A percentile compares a stretch with the other conserved stretches of the same genome.
These are phyloP conservation scores for Trichoderma harzianum DNA, from an alignment of 2,329 filamentous ascomycete genomes.

Conservation along the genomic window DNA sequence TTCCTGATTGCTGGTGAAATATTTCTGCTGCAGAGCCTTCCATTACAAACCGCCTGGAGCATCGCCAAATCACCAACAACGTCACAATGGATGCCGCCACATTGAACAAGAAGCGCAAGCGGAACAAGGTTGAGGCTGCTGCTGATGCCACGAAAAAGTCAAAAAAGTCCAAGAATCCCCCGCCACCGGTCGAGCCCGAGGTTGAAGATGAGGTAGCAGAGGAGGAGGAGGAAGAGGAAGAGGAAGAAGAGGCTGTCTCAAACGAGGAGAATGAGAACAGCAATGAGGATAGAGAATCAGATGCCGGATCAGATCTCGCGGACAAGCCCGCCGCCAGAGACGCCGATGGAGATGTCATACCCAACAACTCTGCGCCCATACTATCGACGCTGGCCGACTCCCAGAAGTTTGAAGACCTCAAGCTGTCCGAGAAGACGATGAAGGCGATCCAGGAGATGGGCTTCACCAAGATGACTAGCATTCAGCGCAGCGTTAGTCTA, in stretches of 20 bases:
- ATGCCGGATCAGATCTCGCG: conserved; percentile 29
- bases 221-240: conserved; percentile 26
- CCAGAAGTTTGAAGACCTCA: conserved; percentile 74
- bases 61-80: conserved; percentile 15
- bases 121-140: conserved; percentile 34
- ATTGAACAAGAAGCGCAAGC: conserved; percentile 45
- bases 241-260: conserved; percentile 28
- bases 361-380: conserved; percentile 41
- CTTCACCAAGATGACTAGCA: conserved; percentile 93
- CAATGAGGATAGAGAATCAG: conserved; percentile 26
- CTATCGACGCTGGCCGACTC: conserved; percentile 60
- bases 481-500: conserved; percentile 62
- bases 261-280: conserved; percentile 25
- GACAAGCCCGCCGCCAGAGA: conserved; percentile 22
- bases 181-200: conserved; percentile 21
- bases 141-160: conserved; percentile 24
- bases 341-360: conserved; percentile 31
- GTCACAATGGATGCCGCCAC: conserved; percentile 33
- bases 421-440: conserved; percentile 83
- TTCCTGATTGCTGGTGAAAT: conserved; percentile 18
- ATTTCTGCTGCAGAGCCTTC: conserved; percentile 15
- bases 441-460: conserved; percentile 87
- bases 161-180: conserved; percentile 43
- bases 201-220: conserved; percentile 30
- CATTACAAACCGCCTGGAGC: not conserved